Base-by-base conservation (phyloP, 2,329 filamentous ascomycete species). In the Trichoderma polysporum region DNA sequence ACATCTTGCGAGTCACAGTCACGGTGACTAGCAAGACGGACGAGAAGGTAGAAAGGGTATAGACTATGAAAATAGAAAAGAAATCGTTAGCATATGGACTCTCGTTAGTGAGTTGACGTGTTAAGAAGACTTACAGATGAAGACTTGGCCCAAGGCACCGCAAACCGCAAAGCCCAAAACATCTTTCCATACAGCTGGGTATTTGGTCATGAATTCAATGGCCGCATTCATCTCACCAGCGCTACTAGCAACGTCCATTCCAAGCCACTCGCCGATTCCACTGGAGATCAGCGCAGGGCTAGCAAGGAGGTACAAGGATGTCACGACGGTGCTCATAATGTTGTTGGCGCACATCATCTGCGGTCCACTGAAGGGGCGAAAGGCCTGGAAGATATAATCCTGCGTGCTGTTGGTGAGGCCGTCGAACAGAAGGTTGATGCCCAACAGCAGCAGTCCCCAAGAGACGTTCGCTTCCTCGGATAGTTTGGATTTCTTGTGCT, bases 341-440 rank as follows among this genome's bases (percentile, higher is more conserved):
- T 98, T 99, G 79, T 97, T 93, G 45, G 94, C 94, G 77, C 94
- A 96, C 95, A 99, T 99, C 95, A 99, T 99, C 85, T 99, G 95
- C 68, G 94, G 93, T 10, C 95, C 95, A 2, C 88, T 88, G 77
- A 95, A 97, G 15, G 90, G 89, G 70, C 88, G 88, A 80, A 93
- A 97, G 7, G 87, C 84, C 70, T 81, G 80, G 78, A 98, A 97
- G 78, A 99, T 93, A 79, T 97, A 90, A 79, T 99, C 95, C 83
- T 99, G 95, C 2, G 94, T 97, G 63, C 91, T 93, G 79, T 99
- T 99, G 68, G 94, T 98, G 63, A 99, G 84, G 70, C 95, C 95
- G 78, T 99, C 95, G 74, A 99, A 95, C 22, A 99, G 86, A 60
- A 99, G 84, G 78, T 99, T 99, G 75, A 98, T 89, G 52, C 86